phyloP scores from a whole-genome alignment of 164 flowering plant genomes.

The Umbilicus rupestris region DNA sequence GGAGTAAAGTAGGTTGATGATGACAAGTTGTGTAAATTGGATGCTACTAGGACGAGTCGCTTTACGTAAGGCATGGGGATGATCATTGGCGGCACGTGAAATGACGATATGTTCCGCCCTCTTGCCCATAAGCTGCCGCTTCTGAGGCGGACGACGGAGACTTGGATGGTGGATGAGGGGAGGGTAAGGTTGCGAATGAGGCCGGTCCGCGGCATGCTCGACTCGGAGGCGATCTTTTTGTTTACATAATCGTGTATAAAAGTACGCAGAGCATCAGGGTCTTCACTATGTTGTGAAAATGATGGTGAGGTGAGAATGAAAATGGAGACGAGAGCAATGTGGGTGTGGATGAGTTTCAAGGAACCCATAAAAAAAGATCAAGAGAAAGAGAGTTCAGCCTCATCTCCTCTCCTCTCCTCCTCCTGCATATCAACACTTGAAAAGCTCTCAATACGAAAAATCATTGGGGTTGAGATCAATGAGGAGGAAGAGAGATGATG shows the following conservation, averaged over 20 bases:
- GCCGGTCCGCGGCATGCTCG: neutral
- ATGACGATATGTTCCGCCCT: neutral
- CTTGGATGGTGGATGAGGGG: neutral
- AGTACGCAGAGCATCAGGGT: neutral
- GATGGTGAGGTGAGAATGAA: neutral
- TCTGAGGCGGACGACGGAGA: neutral
- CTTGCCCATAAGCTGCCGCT: conserved; percentile 4
- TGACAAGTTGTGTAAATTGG: neutral
- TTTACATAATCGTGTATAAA: neutral
- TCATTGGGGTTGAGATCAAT: no score
- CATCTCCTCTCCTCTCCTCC: conserved; percentile 1
- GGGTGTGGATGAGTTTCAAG: neutral
- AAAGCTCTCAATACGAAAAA: no score
- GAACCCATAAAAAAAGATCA: neutral
- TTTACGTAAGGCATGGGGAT: neutral
- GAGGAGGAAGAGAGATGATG: neutral
- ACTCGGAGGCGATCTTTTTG: neutral
- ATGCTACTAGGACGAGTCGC: neutral
- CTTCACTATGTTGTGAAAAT: neutral
- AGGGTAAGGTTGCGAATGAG: neutral
- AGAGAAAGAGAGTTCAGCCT: neutral
- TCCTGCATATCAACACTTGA: neutral
- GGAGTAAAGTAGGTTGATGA: neutral
- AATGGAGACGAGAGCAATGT: neutral
- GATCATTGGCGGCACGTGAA: conserved; percentile 1